These are phyloP conservation scores for Botrytis squamosa DNA, from an alignment of 2,329 filamentous ascomycete species.

Conservation along the genomic window DNA sequence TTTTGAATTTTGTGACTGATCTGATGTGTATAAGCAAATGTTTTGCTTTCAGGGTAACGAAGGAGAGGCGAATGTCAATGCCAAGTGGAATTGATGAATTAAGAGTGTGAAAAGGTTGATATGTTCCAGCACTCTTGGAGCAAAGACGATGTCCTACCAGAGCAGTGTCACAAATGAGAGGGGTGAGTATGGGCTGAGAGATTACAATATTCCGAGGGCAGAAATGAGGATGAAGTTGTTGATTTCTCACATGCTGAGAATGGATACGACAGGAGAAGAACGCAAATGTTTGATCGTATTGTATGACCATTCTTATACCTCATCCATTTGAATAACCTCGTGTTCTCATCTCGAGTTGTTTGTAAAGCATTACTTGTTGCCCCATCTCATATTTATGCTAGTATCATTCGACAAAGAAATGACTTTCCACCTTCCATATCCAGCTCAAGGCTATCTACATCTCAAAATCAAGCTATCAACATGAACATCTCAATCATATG, in stretches of 20 bases:
- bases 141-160: neutral
- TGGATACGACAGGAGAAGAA: neutral
- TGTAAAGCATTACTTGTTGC: too few species aligned
- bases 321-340: too few species aligned
- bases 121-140: neutral
- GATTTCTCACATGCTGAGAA: neutral
- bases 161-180: neutral
- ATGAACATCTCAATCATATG: neutral
- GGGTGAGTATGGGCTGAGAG: neutral
- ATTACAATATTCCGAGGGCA: neutral
- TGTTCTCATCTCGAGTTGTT: too few species aligned
- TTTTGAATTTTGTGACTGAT: neutral
- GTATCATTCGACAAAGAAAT: neutral
- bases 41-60: neutral
- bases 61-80: neutral
- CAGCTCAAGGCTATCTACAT: neutral
- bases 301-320: too few species aligned
- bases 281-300: neutral
- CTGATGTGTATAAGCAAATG: neutral
- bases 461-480: neutral
- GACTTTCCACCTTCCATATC: neutral
- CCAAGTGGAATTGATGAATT: neutral
- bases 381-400: too few species aligned
- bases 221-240: rapidly evolving
- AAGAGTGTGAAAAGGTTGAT: neutral